These are phyloP conservation scores for Sclerotinia borealis DNA, from an alignment of 2,329 filamentous ascomycete species.

Conservation along the genomic window DNA sequence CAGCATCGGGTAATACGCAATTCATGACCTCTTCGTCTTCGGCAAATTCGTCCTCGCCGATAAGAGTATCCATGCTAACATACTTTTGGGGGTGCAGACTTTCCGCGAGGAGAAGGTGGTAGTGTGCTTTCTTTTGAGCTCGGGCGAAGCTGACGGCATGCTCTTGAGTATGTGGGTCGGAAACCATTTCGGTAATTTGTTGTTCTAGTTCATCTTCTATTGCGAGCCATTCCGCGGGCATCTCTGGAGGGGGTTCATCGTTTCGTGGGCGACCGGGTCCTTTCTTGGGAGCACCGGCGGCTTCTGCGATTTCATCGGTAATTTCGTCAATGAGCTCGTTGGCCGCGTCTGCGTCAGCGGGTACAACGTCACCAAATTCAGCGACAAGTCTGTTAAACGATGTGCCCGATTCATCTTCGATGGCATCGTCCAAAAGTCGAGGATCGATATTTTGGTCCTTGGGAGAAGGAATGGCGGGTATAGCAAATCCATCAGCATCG, in stretches of 20 bases:
- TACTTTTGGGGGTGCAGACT: conserved; percentile 42
- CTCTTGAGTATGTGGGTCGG: conserved; percentile 51
- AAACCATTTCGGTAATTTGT: conserved; percentile 66
- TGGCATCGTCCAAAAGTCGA: conserved; percentile 17
- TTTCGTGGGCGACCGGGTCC: conserved; percentile 26
- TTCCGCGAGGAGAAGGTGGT: conserved; percentile 47
- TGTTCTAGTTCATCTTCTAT: conserved; percentile 59
- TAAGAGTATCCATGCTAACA: conserved; percentile 55
- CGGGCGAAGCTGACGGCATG: conserved; percentile 53
- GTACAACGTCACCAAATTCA: conserved; percentile 38
- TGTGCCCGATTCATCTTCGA: conserved; percentile 21
- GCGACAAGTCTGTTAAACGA: conserved; percentile 38
- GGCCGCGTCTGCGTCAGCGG: neutral
- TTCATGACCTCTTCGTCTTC: conserved; percentile 82
- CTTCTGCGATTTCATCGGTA: conserved; percentile 17
- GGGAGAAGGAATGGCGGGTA: conserved; percentile 45
- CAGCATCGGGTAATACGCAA: conserved; percentile 67
- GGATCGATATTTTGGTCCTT: conserved; percentile 7
- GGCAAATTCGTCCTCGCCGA: conserved; percentile 77
- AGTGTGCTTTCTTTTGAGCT: conserved; percentile 49
- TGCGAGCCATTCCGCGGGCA: conserved; percentile 51
- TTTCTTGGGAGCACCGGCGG: conserved; percentile 21
- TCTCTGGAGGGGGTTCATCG: conserved; percentile 31
- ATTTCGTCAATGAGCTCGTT: conserved; percentile 14
- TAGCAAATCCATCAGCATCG: conserved; percentile 64